Conservation (phyloP, 2,329 filamentous ascomycete species). For the Penicillium aurantiogriseum region DNA sequence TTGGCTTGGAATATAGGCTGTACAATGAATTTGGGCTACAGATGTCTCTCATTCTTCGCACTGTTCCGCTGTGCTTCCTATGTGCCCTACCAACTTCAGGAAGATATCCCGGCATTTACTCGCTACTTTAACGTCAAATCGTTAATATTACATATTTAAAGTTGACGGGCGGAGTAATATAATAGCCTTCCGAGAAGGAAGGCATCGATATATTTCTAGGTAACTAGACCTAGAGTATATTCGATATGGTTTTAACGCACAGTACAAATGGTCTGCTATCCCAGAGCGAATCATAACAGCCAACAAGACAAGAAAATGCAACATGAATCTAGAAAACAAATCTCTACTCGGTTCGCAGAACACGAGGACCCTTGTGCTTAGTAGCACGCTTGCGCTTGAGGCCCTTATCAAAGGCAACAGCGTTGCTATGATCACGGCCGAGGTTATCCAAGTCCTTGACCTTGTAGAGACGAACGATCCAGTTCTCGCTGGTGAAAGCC, state of each 20-base stretch:
- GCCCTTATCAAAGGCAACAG: slow-evolving; percentile 53
- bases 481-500: slow-evolving; percentile 98
- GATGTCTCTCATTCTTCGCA: slow-evolving; percentile 11
- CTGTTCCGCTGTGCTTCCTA: background rate
- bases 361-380: slow-evolving; percentile 45
- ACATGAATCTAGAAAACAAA: slow-evolving; percentile 11
- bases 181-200: background rate
- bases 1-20: slow-evolving; percentile 12
- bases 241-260: slow-evolving; percentile 8
- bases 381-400: slow-evolving; percentile 53
- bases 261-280: slow-evolving; percentile 12
- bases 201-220: slow-evolving; percentile 4
- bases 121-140: background rate
- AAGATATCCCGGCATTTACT: background rate
- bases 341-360: slow-evolving; percentile 45
- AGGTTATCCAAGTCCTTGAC: slow-evolving; percentile 98
- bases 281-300: slow-evolving; percentile 11
- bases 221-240: slow-evolving; percentile 11
- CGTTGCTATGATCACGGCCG: slow-evolving; percentile 76
- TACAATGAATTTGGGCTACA: slow-evolving; percentile 12
- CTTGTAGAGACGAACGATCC: slow-evolving; percentile 99
- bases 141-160: background rate
- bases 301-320: slow-evolving; percentile 9
- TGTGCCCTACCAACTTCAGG: background rate
- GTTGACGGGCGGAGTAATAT: background rate